phyloP scores from a whole-genome alignment of 345 rosid genomes.

The Mangifera indica region DNA sequence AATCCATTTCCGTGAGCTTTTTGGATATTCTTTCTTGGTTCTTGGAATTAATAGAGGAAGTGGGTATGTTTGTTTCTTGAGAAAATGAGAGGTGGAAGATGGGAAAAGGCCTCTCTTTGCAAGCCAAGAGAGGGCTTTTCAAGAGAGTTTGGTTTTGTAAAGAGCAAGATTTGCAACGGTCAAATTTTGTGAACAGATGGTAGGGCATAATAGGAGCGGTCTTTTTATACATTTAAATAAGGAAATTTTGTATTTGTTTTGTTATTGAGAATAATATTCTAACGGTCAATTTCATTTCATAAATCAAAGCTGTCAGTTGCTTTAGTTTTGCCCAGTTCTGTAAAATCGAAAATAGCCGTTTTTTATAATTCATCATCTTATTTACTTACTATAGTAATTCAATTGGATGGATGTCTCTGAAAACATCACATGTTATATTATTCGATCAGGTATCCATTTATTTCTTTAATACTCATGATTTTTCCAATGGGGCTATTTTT shows the following conservation, averaged over 20 bases:
- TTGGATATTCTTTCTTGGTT: not conserved
- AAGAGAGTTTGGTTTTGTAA: not conserved
- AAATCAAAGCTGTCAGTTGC: conserved; percentile 11
- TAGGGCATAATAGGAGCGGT: conserved; percentile 22
- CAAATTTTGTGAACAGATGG: conserved; percentile 28
- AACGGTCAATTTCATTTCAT: conserved; percentile 28
- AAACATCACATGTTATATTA: not conserved
- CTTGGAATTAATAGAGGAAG: not conserved
- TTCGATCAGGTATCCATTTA: too few species aligned
- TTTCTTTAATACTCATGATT: too few species aligned
- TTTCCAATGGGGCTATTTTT: not conserved
- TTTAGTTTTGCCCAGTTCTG: not conserved
- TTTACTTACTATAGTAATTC: not conserved
- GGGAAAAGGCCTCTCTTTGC: conserved; percentile 30
- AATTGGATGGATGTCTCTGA: not conserved
- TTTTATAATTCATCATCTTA: not conserved
- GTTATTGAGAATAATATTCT: not conserved
- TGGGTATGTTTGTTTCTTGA: conserved; percentile 8
- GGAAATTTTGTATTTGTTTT: not conserved
- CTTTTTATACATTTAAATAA: not conserved
- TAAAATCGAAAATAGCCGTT: conserved; percentile 4
- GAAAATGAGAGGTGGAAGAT: conserved; percentile 3
- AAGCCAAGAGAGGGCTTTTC: conserved; percentile 24
- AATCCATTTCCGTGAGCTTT: conserved; percentile 43
- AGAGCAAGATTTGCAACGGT: conserved; percentile 46